Base-by-base conservation (phyloP, 2,329 filamentous ascomycete species). In the Scopulariopsis brevicaulis region DNA sequence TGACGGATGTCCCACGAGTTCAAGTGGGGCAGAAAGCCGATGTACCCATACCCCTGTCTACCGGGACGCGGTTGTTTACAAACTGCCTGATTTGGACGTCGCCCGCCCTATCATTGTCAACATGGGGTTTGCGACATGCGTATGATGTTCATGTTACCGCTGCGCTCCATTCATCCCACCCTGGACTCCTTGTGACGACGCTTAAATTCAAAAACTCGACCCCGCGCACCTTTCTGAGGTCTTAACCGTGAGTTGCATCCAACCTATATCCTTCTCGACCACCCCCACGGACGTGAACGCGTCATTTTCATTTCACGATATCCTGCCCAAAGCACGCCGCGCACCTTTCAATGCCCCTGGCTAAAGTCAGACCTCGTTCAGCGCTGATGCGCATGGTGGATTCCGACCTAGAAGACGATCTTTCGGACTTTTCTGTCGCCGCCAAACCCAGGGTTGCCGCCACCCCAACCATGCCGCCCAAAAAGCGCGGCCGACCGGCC, bases 381-480 rank as follows among this genome's bases (percentile, higher is more conserved):
- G 22, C 51, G 11, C 50, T 58, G 8, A 28, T 54, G 50, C 22
- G 51, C 35, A n/a, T 58, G 25, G 56, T 58, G 32, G 51, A 54
- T 46, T 58, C 56, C 34, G 56, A 58, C 18, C 28, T 54, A 32
- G 56, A 58, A 37, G 52, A 54, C 56, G 56, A 58, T 28, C 32
- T 22, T 15, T 37, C 52, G 6, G 52, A 55, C 18, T 50, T 55
- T 34, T 28, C 43, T 48, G 7, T 46, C 6, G 43, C 37, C 12
- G 28, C 51, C 5, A 14, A 48, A 25, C 51, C 50, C 22, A 54
- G 25, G 28, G 32, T 34, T 35, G 50, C 25, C n/a, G 32, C 37
- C 22, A 25, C 28, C 4, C 28, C 50, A 43, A 3, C 48, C 35
- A 58, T 40, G 57, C 15, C 57, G 5, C 25, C 53, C 22, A 58